Evolutionary conservation across 345 rosid species (phyloP).

Genomic region (Noccaea bulbosa): DNA sequence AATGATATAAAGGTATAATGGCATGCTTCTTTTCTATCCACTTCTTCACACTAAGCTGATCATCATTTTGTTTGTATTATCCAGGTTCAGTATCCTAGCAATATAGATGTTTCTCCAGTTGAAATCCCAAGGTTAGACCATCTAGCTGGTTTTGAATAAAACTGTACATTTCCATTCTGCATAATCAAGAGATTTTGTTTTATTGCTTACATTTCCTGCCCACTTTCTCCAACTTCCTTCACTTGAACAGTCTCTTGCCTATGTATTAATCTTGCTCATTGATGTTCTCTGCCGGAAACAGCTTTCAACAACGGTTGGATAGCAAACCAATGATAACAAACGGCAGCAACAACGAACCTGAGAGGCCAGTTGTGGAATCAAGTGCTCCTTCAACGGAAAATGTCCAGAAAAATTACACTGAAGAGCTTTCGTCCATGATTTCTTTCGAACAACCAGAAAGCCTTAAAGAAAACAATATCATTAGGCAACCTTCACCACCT

Average conservation of each 20-base stretch:
- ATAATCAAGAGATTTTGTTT: background rate
- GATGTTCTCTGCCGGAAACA: conserved; percentile 41
- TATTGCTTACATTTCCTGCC: background rate
- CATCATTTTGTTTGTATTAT: conserved; percentile 29
- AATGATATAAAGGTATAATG: conserved; percentile 58
- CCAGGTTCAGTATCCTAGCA: conserved; percentile 86
- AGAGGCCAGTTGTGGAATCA: conserved; percentile 49
- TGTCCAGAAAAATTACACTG: conserved; percentile 45
- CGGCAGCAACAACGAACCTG: conserved; percentile 47
- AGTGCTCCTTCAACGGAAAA: conserved; percentile 41
- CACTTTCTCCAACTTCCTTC: background rate
- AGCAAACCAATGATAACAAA: conserved; percentile 51
- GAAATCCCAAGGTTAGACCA: conserved; percentile 76
- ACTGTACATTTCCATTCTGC: conserved; percentile 15
- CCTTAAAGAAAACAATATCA: conserved; percentile 48
- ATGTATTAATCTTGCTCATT: conserved; percentile 2
- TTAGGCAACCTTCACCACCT: conserved; percentile 96
- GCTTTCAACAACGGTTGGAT: conserved; percentile 52
- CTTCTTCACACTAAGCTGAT: conserved; percentile 34
- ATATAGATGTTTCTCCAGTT: conserved; percentile 76
- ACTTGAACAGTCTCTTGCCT: conserved; percentile 13
- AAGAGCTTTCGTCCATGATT: conserved; percentile 77
- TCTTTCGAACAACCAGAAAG: conserved; percentile 80
- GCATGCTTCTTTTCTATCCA: conserved; percentile 22
- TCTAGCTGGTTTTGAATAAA: conserved; percentile 19